Percentiles rank a stretch among this genome's conserved stretches.
Evolutionary conservation across 306 rosid species (phyloP).

Genomic region (Cucurbita ficifolia): DNA sequence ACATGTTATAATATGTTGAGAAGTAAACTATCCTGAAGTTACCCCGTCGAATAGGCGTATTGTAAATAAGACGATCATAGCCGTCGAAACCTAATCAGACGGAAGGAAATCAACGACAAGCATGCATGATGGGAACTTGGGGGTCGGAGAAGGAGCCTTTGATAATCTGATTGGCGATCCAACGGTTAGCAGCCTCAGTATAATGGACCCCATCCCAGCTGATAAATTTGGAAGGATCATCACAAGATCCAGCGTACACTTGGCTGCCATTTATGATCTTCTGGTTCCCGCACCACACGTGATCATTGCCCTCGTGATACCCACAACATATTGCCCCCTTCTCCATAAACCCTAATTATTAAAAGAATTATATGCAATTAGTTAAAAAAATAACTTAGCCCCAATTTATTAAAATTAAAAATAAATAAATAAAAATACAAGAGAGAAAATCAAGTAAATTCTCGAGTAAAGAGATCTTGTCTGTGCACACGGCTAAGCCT

Average conservation of each 20-base stretch:
- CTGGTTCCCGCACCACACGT: constrained; percentile 48
- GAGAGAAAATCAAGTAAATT: too few species aligned
- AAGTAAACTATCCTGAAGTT: too few species aligned
- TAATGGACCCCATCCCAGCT: constrained; percentile 96
- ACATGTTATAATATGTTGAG: too few species aligned
- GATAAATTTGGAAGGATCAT: constrained; percentile 46
- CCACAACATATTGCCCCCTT: constrained; percentile 56
- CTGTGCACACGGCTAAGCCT: too few species aligned
- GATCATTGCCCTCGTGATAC: constrained; percentile 29
- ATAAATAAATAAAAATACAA: too few species aligned
- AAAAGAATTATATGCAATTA: too few species aligned
- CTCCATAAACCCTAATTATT: constrained; percentile 36
- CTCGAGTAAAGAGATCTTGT: too few species aligned
- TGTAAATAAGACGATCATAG: not conserved
- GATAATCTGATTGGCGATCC: constrained; percentile 42
- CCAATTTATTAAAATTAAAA: too few species aligned
- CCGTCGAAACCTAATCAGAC: not conserved
- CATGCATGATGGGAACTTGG: constrained; percentile 25
- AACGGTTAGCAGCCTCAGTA: constrained; percentile 63
- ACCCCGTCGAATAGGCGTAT: too few species aligned
- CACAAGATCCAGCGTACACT: constrained; percentile 40
- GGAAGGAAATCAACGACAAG: constrained; percentile 16
- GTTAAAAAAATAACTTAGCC: too few species aligned
- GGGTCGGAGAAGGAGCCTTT: constrained; percentile 58
- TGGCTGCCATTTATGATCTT: constrained; percentile 33